Evolutionary conservation across 306 rosid genomes (phyloP).

Genomic region (Vigna hirtella): DNA sequence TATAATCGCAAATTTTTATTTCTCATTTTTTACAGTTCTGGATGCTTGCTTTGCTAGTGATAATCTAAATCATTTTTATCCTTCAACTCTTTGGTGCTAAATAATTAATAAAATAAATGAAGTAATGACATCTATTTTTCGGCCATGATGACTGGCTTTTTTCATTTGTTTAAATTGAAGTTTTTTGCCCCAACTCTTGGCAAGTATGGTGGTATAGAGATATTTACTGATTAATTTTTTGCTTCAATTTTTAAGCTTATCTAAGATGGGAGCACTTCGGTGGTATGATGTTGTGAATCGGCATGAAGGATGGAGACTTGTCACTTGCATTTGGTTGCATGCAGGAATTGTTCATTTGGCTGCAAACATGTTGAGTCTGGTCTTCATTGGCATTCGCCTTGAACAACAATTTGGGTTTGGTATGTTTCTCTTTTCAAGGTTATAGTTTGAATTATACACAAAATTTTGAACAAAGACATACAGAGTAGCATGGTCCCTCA

Average conservation of each 20-base stretch:
- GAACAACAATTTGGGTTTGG: constrained; percentile 95
- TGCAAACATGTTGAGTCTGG: constrained; percentile 78
- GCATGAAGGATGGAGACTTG: constrained; percentile 90
- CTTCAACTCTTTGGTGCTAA: neutral
- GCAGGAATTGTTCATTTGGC: constrained; percentile 84
- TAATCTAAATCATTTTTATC: neutral
- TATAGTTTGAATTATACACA: constrained; percentile 6
- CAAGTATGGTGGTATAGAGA: neutral
- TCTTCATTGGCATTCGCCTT: constrained; percentile 85
- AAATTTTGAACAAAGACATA: neutral
- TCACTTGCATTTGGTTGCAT: constrained; percentile 88
- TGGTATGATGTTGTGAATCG: constrained; percentile 62
- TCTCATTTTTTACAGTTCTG: neutral
- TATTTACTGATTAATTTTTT: neutral
- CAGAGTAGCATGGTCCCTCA: neutral
- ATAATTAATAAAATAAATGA: neutral
- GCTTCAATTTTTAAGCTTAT: constrained; percentile 58
- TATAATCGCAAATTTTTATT: neutral
- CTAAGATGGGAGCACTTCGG: constrained; percentile 79
- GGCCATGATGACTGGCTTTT: neutral
- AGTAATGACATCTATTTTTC: neutral
- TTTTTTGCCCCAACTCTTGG: constrained; percentile 6
- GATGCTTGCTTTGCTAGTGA: neutral
- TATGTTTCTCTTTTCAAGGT: constrained; percentile 42
- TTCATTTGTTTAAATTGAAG: neutral